Conservation (phyloP, 73 alveolate species). For the Breviolum minutum region DNA sequence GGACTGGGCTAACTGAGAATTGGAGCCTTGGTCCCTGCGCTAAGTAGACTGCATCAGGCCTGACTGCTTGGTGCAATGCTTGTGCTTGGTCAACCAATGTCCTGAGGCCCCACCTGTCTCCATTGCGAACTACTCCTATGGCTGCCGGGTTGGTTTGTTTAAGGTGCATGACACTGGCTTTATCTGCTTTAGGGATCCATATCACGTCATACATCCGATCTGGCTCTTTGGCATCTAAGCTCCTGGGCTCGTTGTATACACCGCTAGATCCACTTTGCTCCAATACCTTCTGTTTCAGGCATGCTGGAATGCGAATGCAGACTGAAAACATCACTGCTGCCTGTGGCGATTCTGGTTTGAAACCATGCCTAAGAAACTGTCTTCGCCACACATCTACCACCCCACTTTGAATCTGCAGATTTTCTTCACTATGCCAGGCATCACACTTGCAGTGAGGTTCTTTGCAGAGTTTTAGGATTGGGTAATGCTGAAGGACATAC, state of each 20-base stretch:
- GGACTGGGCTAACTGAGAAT: neutral
- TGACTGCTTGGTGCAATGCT: neutral
- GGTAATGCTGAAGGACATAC: neutral
- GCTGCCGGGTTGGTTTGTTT: neutral
- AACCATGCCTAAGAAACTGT: neutral
- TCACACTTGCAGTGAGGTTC: neutral
- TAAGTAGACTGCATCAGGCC: neutral
- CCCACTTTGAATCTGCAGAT: neutral
- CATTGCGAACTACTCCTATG: neutral
- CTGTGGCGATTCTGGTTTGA: neutral
- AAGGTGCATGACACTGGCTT: neutral
- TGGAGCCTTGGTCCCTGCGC: neutral
- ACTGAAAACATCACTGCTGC: neutral
- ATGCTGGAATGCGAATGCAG: too few species aligned
- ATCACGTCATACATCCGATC: neutral
- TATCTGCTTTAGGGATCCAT: neutral
- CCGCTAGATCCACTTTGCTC: neutral
- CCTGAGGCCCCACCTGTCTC: neutral
- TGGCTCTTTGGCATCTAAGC: neutral
- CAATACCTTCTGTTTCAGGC: too few species aligned
- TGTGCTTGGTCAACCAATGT: neutral
- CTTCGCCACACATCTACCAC: neutral
- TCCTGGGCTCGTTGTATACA: neutral
- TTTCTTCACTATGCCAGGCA: neutral
- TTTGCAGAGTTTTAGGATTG: neutral